These are phyloP conservation scores for Pyrenula aspistea DNA, from an alignment of 495 filamentous ascomycete species.

Conservation along the genomic window DNA sequence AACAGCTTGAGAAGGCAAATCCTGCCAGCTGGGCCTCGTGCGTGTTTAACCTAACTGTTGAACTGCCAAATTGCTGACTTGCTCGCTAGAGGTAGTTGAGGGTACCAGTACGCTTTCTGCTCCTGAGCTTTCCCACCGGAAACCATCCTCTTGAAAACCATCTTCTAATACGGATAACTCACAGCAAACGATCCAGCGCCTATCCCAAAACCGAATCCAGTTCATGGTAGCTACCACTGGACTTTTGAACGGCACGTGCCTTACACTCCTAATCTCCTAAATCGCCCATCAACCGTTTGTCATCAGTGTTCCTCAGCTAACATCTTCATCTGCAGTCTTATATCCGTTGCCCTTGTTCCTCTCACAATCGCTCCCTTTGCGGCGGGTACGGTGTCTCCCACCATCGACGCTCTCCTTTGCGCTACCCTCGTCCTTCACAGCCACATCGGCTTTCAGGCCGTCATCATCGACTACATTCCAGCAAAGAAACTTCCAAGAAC, in stretches of 20 bases:
- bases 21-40: background rate
- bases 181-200: constrained; percentile 63
- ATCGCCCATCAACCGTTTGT: background rate
- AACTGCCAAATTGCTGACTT: background rate
- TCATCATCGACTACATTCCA: constrained; percentile 88
- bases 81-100: background rate
- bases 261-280: background rate
- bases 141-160: background rate
- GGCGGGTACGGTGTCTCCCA: constrained; percentile 77
- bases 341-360: constrained; percentile 69
- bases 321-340: constrained; percentile 31
- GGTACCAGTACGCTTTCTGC: background rate
- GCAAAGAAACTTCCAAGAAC: constrained; percentile 52
- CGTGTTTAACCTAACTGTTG: background rate
- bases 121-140: background rate
- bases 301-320: background rate
- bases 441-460: constrained; percentile 81
- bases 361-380: constrained; percentile 86
- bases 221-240: constrained; percentile 96
- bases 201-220: constrained; percentile 56
- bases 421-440: constrained; percentile 78
- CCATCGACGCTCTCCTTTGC: constrained; percentile 76
- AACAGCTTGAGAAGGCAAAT: background rate
- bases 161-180: background rate
- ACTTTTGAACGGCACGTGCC: constrained; percentile 69